Evolutionary conservation across 208 protist species (phyloP).

Genomic region (Wallacemonas sp.): DNA sequence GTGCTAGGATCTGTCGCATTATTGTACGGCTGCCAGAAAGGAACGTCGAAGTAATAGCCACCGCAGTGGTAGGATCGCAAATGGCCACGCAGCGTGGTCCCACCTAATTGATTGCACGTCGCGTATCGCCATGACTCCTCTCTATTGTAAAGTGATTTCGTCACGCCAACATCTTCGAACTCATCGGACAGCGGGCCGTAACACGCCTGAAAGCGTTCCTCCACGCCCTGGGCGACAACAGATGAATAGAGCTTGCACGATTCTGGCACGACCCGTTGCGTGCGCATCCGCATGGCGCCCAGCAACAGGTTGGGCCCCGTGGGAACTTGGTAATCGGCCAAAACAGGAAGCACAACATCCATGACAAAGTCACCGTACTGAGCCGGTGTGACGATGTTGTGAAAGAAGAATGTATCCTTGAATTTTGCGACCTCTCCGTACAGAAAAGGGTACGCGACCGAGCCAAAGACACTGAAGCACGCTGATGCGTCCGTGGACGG

Average conservation of each 20-base stretch:
- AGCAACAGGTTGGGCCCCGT: conserved; percentile 28
- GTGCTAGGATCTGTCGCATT: neutral
- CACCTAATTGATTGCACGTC: conserved; percentile 25
- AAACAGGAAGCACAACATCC: conserved; percentile 23
- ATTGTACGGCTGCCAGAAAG: conserved; percentile 26
- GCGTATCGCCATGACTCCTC: conserved; percentile 27
- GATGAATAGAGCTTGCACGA: conserved; percentile 24
- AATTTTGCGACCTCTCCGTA: conserved; percentile 18
- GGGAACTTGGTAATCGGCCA: conserved; percentile 18
- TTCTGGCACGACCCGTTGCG: conserved; percentile 26
- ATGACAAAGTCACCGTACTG: conserved; percentile 35
- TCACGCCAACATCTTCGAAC: conserved; percentile 14
- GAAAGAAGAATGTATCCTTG: conserved; percentile 16
- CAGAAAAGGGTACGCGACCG: conserved; percentile 10
- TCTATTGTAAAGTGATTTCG: conserved; percentile 12
- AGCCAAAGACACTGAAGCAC: neutral
- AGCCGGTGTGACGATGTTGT: conserved; percentile 19
- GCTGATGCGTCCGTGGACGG: conserved; percentile 9
- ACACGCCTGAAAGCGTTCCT: conserved; percentile 1
- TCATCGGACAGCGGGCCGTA: conserved; percentile 11
- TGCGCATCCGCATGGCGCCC: conserved; percentile 34
- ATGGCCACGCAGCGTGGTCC: conserved; percentile 8
- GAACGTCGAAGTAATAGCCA: conserved; percentile 48
- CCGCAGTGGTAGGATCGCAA: conserved; percentile 53
- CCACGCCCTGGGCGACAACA: conserved; percentile 11